Conservation (phyloP, 306 rosid genomes). For the Quercus ilex region DNA sequence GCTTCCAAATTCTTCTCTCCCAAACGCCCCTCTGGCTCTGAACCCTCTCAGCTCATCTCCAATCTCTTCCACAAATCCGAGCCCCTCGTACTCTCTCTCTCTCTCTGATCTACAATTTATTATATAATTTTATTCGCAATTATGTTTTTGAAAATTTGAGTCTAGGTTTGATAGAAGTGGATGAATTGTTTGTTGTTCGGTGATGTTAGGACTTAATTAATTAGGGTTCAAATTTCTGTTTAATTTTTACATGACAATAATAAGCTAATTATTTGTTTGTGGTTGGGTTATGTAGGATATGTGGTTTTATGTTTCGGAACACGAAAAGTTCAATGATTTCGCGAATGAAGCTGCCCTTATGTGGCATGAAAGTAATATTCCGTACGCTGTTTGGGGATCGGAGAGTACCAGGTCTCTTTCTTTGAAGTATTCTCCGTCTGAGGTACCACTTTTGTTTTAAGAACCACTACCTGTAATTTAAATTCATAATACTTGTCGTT, state of each 20-base stretch:
- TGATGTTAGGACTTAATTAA: no score
- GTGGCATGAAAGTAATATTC: slow-evolving; percentile 94
- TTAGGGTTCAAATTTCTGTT: no score
- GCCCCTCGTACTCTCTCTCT: slow-evolving; percentile 46
- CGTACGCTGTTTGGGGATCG: slow-evolving; percentile 74
- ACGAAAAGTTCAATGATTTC: slow-evolving; percentile 73
- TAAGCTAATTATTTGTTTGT: background rate
- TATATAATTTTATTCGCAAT: background rate
- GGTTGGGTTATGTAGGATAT: slow-evolving; percentile 56
- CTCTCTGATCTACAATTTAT: background rate
- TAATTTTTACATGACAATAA: no score
- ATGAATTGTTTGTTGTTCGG: no score
- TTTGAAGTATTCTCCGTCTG: slow-evolving; percentile 62
- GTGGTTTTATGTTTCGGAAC: slow-evolving; percentile 89
- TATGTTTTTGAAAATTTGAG: no score
- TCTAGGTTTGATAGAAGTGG: no score
- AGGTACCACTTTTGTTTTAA: slow-evolving; percentile 46
- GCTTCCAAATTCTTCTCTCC: slow-evolving; percentile 92
- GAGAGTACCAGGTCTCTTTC: slow-evolving; percentile 61
- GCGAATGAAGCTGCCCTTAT: slow-evolving; percentile 64
- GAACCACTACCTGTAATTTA: background rate
- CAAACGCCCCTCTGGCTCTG: slow-evolving; percentile 58
- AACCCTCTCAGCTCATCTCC: slow-evolving; percentile 59
- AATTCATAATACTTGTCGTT: background rate
- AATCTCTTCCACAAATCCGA: slow-evolving; percentile 73